Percentiles rank a stretch among this genome's conserved stretches.
Evolutionary conservation across 768 basidiomycete species (phyloP).

Genomic region (Boletus rubroflammeus): DNA sequence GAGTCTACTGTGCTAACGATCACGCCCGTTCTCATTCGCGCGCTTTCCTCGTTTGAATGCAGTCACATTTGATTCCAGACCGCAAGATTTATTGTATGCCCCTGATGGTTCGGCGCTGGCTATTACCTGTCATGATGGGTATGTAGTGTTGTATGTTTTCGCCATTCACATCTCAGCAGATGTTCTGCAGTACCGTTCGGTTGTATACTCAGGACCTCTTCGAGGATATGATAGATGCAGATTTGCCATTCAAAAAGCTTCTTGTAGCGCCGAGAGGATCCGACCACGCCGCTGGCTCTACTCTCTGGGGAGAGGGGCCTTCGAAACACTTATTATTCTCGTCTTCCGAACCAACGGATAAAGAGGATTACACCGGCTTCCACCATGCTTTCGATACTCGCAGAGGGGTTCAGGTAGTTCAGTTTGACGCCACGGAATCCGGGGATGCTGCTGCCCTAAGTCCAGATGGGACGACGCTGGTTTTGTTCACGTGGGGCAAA

Average conservation of each 20-base stretch:
- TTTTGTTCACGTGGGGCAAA: conserved; percentile 30
- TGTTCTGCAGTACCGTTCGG: conserved; percentile 19
- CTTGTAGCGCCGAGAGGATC: conserved; percentile 13
- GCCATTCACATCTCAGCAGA: neutral
- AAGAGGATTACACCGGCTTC: conserved; percentile 31
- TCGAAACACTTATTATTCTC: conserved; percentile 46
- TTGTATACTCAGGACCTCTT: conserved; percentile 25
- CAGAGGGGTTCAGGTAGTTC: conserved; percentile 21
- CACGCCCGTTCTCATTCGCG: neutral
- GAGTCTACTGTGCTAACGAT: conserved; percentile 1
- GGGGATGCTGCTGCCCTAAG: conserved; percentile 53
- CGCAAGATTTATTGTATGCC: conserved; percentile 45
- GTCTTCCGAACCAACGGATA: conserved; percentile 47
- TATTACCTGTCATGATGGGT: conserved; percentile 30
- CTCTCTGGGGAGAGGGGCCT: conserved; percentile 48
- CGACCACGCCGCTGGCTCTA: conserved; percentile 40
- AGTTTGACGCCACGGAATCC: conserved; percentile 45
- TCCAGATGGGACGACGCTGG: conserved; percentile 38
- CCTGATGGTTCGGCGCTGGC: conserved; percentile 41
- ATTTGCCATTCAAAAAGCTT: conserved; percentile 16
- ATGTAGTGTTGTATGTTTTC: conserved; percentile 4
- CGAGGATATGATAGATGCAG: conserved; percentile 11
- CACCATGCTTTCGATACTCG: conserved; percentile 51
- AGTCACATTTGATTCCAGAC: conserved; percentile 29
- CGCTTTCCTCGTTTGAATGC: neutral